Evolutionary conservation across 495 filamentous ascomycete species (phyloP), one percentile per base, ranked within the genome.

Genomic region (Lineolata rhizophorae): DNA sequence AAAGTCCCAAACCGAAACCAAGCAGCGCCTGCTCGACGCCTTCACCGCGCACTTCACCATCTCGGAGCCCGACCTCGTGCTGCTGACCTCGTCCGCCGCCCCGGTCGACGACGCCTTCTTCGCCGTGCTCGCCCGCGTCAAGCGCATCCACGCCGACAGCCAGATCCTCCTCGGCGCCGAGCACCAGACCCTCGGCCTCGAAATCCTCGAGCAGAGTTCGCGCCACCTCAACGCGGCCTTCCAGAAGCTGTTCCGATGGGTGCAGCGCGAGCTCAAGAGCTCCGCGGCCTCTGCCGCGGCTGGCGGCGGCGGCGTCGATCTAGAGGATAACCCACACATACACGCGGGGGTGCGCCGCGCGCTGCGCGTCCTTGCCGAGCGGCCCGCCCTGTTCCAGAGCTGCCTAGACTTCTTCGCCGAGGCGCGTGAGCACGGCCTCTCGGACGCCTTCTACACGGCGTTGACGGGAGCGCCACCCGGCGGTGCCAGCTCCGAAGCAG

Each of bases 261-360:
- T 91, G 5, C 83, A 94, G 50, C 69, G 73, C 20, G 84, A 95
- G 44, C 83, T 97, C 57, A 85, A 84, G 49, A 71, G 73, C 1
- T n/a, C n/a, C n/a, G n/a, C n/a, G n/a, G n/a, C n/a, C n/a, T n/a
- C n/a, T n/a, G n/a, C n/a, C n/a, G n/a, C n/a, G n/a, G n/a, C n/a
- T n/a, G n/a, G n/a, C n/a, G n/a, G n/a, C n/a, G n/a, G n/a, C n/a
- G n/a, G n/a, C n/a, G 53, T 95, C 28, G 90, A 94, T 47, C 64
- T 99, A 9, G 90, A 95, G 48, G n/a, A n/a, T n/a, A 92, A 83
- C 46, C 85, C 85, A 3, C 82, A 91, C 36, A 83, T 97, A 40
- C 84, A 73, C 43, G 66, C 76, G 18, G 66, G 81, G 8, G 83
- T 97, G 25, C 67, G 85, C 19, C 70, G 76, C 29, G 81, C 82